These are phyloP conservation scores for Wilcoxina mikolae DNA, from an alignment of 495 filamentous ascomycete species.

Conservation along the genomic window DNA sequence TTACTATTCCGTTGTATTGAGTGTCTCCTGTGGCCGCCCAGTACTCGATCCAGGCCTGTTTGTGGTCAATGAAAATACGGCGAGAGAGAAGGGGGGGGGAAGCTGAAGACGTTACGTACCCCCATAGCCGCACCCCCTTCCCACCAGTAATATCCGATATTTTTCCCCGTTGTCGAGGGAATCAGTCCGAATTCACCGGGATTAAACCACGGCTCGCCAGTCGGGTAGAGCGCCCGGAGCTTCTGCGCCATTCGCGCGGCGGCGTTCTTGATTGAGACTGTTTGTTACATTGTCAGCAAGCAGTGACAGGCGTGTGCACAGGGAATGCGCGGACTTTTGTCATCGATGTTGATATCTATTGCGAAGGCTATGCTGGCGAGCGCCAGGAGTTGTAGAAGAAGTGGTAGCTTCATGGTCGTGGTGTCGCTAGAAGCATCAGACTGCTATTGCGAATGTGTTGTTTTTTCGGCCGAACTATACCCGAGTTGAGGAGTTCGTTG, in stretches of 20 bases:
- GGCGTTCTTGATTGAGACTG: constrained; percentile 15
- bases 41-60: constrained; percentile 46
- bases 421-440: too few species aligned
- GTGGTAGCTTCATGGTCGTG: too few species aligned
- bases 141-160: constrained; percentile 27
- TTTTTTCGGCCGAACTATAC: too few species aligned
- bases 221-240: constrained; percentile 19
- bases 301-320: too few species aligned
- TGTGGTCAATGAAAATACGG: not conserved
- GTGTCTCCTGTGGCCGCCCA: constrained; percentile 60
- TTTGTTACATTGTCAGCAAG: too few species aligned
- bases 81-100: not conserved
- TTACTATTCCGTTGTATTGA: constrained; percentile 50
- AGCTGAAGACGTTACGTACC: constrained; percentile 12
- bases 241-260: constrained; percentile 16
- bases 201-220: constrained; percentile 20
- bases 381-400: too few species aligned
- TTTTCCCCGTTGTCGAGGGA: constrained; percentile 15
- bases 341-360: too few species aligned
- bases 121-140: constrained; percentile 27
- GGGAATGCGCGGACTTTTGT: too few species aligned
- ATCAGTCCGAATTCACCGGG: constrained; percentile 25
- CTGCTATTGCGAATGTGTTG: too few species aligned
- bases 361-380: too few species aligned
- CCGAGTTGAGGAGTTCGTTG: too few species aligned